phyloP scores from a whole-genome alignment of 2,329 filamentous ascomycete species.

The Madurella mycetomatis region DNA sequence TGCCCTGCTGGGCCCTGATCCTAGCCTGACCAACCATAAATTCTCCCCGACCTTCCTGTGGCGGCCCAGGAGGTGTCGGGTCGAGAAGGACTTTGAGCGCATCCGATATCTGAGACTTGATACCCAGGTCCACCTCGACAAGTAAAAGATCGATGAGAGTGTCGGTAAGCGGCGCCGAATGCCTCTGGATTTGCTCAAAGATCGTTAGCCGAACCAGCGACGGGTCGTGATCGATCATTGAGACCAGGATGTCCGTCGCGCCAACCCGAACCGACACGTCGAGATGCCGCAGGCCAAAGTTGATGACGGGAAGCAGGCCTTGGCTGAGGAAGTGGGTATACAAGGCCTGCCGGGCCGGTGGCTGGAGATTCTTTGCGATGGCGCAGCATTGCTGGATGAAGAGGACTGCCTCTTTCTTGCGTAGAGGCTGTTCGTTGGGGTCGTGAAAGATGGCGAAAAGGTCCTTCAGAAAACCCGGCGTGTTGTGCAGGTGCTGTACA shows the following conservation, averaged over 20 bases:
- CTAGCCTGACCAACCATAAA: slow-evolving; percentile 51
- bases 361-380: slow-evolving; percentile 91
- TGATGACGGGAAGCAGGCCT: slow-evolving; percentile 84
- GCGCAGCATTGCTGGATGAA: slow-evolving; percentile 96
- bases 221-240: slow-evolving; percentile 92
- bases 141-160: slow-evolving; percentile 88
- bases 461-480: slow-evolving; percentile 72
- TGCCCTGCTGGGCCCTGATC: slow-evolving; percentile 47
- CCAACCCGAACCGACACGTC: slow-evolving; percentile 85
- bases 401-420: slow-evolving; percentile 88
- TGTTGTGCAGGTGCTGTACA: slow-evolving; percentile 86
- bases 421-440: slow-evolving; percentile 58
- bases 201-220: slow-evolving; percentile 91
- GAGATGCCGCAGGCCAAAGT: slow-evolving; percentile 80
- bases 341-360: slow-evolving; percentile 70
- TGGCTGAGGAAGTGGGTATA: slow-evolving; percentile 88
- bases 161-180: slow-evolving; percentile 80
- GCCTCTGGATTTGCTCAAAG: slow-evolving; percentile 85
- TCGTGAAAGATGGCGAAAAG: slow-evolving; percentile 80
- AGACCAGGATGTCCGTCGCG: slow-evolving; percentile 88
- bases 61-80: slow-evolving; percentile 48
- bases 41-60: slow-evolving; percentile 47
- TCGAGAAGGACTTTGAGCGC: slow-evolving; percentile 92
- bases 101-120: slow-evolving; percentile 93
- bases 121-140: slow-evolving; percentile 85